Evolutionary conservation across 2,329 filamentous ascomycete genomes (phyloP), one percentile per base, ranked within the genome.

Genomic region (Exophiala alcalophila): DNA sequence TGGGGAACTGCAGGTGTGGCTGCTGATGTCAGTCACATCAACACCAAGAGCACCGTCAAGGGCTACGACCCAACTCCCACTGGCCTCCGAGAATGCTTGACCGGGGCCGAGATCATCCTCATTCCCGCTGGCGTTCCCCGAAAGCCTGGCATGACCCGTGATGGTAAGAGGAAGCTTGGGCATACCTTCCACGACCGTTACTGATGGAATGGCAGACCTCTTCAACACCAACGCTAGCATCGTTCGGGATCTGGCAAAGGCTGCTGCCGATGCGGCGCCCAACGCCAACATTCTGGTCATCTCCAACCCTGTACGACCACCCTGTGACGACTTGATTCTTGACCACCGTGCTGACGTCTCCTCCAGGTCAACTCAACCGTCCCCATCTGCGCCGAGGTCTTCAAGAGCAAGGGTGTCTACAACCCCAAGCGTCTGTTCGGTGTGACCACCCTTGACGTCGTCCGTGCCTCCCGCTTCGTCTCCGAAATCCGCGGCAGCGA

Each of bases 141-240:
- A 76, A 96, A 96, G 82, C 92, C 92, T 68, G 92, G 92, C 74
- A 98, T 98, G 92, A 94, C 86, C 74, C 90, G 92, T 78, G 92
- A 98, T 73, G 79, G 79, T 82, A 73, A 52, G 71, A 11, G n/a
- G 24, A 48, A 35, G 39, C 49, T 12, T n/a, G 7, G 12, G 15
- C n/a, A 27, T 10, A 10, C 12, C 11, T 9, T 23, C 18, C 12
- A 30, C 23, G n/a, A n/a, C 15, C 25, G 47, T 16, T 25, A 3
- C 47, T 44, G 11, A 49, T 21, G n/a, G 25, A n/a, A 20, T 21
- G 23, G 14, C 40, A 81, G 91, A 98, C 69, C 84, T 98, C 56
- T 98, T 98, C 89, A 97, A 97, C 83, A 98, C 91, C 80, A 98
- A 98, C 73, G 92, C 92, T 71, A 94, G 88, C 68, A 98, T 98